phyloP scores from a whole-genome alignment of 2,329 filamentous ascomycete genomes.

The Aspergillus hiratsukae region DNA sequence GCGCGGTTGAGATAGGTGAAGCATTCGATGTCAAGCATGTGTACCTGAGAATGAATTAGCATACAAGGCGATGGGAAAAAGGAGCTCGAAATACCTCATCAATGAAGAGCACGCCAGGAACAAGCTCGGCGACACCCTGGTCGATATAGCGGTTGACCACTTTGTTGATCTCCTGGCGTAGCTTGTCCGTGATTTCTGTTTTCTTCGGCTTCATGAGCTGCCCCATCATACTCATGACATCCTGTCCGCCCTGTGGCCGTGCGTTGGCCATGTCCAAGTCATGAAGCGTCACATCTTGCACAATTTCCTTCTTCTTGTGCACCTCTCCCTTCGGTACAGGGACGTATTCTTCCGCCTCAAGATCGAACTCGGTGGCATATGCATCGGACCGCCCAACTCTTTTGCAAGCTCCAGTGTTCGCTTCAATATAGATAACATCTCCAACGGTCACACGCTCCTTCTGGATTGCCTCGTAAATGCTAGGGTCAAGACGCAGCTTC shows the following conservation, averaged over 20 bases:
- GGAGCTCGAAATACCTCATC: constrained; percentile 66
- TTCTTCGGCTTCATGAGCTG: constrained; percentile 99
- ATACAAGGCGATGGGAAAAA: constrained; percentile 16
- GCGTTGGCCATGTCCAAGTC: constrained; percentile 96
- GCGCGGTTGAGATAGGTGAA: constrained; percentile 98
- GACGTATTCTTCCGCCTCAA: constrained; percentile 98
- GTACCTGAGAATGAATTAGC: constrained; percentile 57
- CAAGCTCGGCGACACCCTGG: constrained; percentile 92
- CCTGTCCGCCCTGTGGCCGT: constrained; percentile 90
- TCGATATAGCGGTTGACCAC: constrained; percentile 99
- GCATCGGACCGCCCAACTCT: constrained; percentile 92
- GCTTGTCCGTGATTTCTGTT: constrained; percentile 98
- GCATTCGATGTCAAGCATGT: constrained; percentile 99
- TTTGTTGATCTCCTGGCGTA: constrained; percentile 95
- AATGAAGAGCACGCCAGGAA: constrained; percentile 97
- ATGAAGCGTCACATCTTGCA: constrained; percentile 96
- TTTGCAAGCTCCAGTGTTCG: constrained; percentile 97
- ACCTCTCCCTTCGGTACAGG: constrained; percentile 98
- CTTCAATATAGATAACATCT: constrained; percentile 98
- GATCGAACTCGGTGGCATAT: constrained; percentile 96
- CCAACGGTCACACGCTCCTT: constrained; percentile 95
- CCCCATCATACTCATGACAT: constrained; percentile 99
- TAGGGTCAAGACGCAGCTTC: constrained; percentile 93
- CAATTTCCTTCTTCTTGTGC: constrained; percentile 99
- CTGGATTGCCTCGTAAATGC: constrained; percentile 98